A percentile compares a stretch with the other conserved stretches of the same genome.
phyloP scores from a whole-genome alignment of 768 basidiomycete species.

The Mycena metata region DNA sequence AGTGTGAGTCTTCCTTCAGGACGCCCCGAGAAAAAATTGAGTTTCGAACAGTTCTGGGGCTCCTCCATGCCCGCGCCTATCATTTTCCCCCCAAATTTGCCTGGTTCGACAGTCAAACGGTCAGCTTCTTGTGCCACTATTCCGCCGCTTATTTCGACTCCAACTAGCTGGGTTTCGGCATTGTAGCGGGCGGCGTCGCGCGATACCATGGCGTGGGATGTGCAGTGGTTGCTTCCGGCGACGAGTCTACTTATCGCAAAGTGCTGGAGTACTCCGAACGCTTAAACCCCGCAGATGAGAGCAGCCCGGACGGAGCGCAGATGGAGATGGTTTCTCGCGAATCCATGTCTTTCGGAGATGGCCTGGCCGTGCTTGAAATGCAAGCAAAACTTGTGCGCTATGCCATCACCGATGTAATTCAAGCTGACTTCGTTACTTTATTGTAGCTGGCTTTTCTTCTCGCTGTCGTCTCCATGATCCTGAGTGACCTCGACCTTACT shows the following conservation, averaged over 20 bases:
- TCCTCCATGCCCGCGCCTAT: slow-evolving; percentile 22
- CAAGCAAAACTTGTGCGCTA: slow-evolving; percentile 16
- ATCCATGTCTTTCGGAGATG: slow-evolving; percentile 24
- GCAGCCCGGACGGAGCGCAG: slow-evolving; percentile 7
- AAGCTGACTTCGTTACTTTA: background rate
- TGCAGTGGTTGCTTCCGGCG: slow-evolving; percentile 19
- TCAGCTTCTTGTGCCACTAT: background rate
- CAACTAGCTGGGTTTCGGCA: slow-evolving; percentile 13
- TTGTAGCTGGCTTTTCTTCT: slow-evolving; percentile 22
- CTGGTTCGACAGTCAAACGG: slow-evolving; percentile 21
- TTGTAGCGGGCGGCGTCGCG: slow-evolving; percentile 13
- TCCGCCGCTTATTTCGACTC: background rate
- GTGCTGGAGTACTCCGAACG: slow-evolving; percentile 19
- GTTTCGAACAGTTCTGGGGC: slow-evolving; percentile 12
- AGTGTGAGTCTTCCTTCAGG: background rate
- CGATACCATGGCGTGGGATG: slow-evolving; percentile 19
- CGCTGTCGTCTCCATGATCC: slow-evolving; percentile 10
- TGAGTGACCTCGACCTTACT: slow-evolving; percentile 20
- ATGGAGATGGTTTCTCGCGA: slow-evolving; percentile 14
- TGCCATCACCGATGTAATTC: background rate
- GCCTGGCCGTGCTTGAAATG: slow-evolving; percentile 15
- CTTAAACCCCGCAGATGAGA: slow-evolving; percentile 12
- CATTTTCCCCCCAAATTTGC: slow-evolving; percentile 18
- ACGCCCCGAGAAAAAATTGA: background rate
- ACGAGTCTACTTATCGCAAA: slow-evolving; percentile 21